Evolutionary conservation across 345 rosid genomes (phyloP).

Genomic region (Camelina laxa): DNA sequence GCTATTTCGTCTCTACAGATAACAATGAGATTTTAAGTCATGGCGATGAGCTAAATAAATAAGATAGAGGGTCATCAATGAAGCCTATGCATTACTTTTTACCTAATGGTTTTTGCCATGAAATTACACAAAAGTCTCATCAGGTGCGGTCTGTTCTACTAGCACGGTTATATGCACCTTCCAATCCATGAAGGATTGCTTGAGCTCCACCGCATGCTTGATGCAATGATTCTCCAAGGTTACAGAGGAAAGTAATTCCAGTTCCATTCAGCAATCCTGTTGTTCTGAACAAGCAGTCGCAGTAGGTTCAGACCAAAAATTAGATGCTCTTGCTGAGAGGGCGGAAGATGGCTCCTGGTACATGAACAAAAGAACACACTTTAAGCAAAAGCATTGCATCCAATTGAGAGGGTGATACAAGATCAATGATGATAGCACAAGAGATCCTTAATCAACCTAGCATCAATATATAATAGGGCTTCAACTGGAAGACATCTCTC

Average conservation of each 20-base stretch:
- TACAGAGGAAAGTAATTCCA: constrained; percentile 72
- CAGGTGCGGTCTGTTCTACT: constrained; percentile 72
- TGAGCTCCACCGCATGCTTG: constrained; percentile 92
- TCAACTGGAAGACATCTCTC: constrained; percentile 90
- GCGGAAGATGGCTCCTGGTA: constrained; percentile 64
- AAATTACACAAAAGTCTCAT: constrained; percentile 78
- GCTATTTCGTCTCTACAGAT: constrained; percentile 80
- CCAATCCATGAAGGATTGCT: constrained; percentile 98
- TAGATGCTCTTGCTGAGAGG: constrained; percentile 77
- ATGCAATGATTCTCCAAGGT: constrained; percentile 88
- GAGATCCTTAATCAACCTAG: constrained; percentile 54
- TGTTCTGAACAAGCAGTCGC: constrained; percentile 86
- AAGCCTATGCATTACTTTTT: constrained; percentile 2
- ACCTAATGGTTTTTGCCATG: constrained; percentile 96
- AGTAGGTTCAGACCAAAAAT: constrained; percentile 87
- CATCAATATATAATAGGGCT: constrained; percentile 80
- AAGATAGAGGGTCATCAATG: not conserved
- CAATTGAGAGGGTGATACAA: not conserved
- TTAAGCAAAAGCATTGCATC: not conserved
- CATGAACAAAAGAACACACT: constrained; percentile 15
- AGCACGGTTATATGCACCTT: constrained; percentile 93
- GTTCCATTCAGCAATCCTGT: constrained; percentile 89
- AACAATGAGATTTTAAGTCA: not conserved
- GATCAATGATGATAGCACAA: not conserved
- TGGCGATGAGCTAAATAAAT: not conserved